phyloP scores from a whole-genome alignment of 2,329 filamentous ascomycete species.

The Myriosclerotinia scirpicola region DNA sequence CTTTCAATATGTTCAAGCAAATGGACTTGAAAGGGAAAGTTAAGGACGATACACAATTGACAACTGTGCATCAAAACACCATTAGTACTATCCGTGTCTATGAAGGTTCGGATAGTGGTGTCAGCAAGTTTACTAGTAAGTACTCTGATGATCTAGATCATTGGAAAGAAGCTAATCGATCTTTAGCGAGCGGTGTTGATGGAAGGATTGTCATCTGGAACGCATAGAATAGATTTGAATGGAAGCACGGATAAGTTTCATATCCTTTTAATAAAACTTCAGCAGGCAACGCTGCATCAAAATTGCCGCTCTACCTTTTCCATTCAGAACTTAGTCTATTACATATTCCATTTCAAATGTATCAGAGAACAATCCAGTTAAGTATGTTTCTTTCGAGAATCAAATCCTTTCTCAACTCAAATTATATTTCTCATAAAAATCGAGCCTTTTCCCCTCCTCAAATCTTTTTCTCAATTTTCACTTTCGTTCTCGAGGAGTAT shows the following conservation, averaged over 20 bases:
- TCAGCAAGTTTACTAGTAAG: constrained; percentile 86
- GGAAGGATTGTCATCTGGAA: constrained; percentile 80
- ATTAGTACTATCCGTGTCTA: constrained; percentile 82
- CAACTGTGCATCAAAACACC: constrained; percentile 95
- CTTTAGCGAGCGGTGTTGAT: constrained; percentile 75
- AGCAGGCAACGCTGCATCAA: constrained; percentile 1
- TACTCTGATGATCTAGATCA: constrained; percentile 34
- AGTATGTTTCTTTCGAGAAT: constrained; percentile 17
- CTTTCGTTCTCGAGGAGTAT: background rate
- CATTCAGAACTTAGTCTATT: constrained; percentile 16
- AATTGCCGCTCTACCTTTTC: constrained; percentile 8
- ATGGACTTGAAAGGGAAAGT: constrained; percentile 97
- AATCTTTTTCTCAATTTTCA: background rate
- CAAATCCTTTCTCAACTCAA: background rate
- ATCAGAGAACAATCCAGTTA: constrained; percentile 21
- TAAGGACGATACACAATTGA: constrained; percentile 90
- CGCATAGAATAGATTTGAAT: constrained; percentile 47
- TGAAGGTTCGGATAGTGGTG: constrained; percentile 61
- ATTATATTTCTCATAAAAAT: background rate
- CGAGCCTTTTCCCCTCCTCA: background rate
- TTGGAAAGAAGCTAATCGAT: constrained; percentile 39
- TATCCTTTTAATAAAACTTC: background rate
- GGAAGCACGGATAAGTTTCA: constrained; percentile 27
- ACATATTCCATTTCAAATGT: constrained; percentile 17
- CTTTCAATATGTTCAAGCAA: constrained; percentile 96